Base-by-base conservation (phyloP, 805 yeast species). In the Cyberlindnera mrakii region DNA sequence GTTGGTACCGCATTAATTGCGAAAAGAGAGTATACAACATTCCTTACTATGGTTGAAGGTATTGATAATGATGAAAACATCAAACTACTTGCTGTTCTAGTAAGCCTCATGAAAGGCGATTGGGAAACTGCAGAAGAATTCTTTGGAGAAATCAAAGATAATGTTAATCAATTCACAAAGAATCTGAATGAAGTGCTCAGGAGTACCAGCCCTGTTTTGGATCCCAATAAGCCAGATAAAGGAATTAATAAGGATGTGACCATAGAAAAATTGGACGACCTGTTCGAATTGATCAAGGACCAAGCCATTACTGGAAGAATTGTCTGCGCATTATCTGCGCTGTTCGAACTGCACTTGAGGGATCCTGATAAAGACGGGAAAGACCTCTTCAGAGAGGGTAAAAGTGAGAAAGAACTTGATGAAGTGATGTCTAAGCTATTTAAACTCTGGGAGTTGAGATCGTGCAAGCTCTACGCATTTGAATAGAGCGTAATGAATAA, bases 281-380 rank as follows among this genome's bases (percentile, higher is more conserved):
- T 65, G 5, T 45, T 56, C 15, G 50, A 48, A 1, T 42, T 62
- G 33, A 54, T 59, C 4, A 50, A 58, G 33, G 47, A 55, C 3
- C 55, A 56, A 15, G 46, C 47, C 9, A 57, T 67, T 7, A 66
- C 70, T 3, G 67, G 65, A 6, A 54, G 68, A 34, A 63, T 62
- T 9, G 44, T 65, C 6, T 63, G 68, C 47, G 57, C 62, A 14
- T 41, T 65, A 33, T 67, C 70, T 50, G 66, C 58, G 1, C 42
- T 43, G n/a, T 56, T 58, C 34, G 71, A 67, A 39, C 47, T 50
- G 30, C 43, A 36, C 16, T 35, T 47, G 34, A 47, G 58, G 39
- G 45, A 40, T 16, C 37, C 36, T 18, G 25, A 17, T 13, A 17
- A 14, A 3, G 23, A 35, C 9, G 54, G 44, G 32, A 25, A 40